Evolutionary conservation across 345 rosid species (phyloP).

Genomic region (Salix brachista): DNA sequence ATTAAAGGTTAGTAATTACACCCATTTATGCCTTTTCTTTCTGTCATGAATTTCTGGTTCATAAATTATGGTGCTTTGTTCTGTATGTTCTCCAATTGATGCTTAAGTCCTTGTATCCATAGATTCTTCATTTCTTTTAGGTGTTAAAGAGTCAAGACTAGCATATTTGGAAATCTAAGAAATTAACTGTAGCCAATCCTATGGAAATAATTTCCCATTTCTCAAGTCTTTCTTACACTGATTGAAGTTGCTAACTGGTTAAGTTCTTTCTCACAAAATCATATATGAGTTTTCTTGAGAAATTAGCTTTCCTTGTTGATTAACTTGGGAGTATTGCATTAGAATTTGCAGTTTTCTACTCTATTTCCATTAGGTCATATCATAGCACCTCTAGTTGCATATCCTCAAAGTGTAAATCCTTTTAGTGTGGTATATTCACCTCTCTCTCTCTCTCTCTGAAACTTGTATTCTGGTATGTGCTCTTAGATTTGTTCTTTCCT

Average conservation of each 20-base stretch:
- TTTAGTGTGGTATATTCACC: too few relatives aligned
- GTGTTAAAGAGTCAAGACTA: neutral
- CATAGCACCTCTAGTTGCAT: neutral
- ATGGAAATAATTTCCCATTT: neutral
- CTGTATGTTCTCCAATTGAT: neutral
- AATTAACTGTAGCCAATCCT: neutral
- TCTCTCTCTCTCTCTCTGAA: too few relatives aligned
- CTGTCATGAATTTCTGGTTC: neutral
- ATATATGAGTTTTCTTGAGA: neutral
- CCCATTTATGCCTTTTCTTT: neutral
- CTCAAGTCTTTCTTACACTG: neutral
- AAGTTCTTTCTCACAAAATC: neutral
- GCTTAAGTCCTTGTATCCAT: neutral
- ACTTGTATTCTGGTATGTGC: too few relatives aligned
- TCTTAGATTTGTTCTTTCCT: too few relatives aligned
- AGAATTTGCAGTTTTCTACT: neutral
- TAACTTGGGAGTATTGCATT: neutral
- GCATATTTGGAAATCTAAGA: neutral
- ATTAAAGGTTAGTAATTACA: conserved; percentile 52
- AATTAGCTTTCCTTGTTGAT: neutral
- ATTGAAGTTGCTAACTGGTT: neutral
- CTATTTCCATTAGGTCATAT: neutral
- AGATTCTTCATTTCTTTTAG: neutral
- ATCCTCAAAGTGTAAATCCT: neutral
- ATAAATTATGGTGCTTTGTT: neutral